Base-by-base conservation (phyloP, 2,329 filamentous ascomycete genomes). In the Fusarium luffae region DNA sequence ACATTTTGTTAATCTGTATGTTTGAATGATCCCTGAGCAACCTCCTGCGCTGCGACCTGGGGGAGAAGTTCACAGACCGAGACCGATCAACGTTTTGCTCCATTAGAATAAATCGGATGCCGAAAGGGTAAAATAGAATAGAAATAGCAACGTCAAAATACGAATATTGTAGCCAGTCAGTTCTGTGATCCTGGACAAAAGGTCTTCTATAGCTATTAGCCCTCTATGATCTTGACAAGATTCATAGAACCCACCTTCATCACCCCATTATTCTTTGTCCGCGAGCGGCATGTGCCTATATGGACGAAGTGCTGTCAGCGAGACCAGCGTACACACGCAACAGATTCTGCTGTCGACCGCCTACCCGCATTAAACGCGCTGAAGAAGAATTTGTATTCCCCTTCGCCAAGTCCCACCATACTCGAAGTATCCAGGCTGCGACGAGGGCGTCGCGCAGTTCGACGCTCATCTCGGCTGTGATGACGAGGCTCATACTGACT, bases 371-470 rank as follows among this genome's bases (percentile, higher is more conserved):
- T 44, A 68, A 57, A 59, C 51, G 62, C 14, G 63, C 68, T 7
- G 54, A 52, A 37, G 62, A 43, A 21, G 34, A 37, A n/a, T 37
- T 54, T 61, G 28, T 37, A 37, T 90, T 69, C 10, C 62, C 71
- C 21, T 68, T 70, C 5, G 77, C 73, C 32, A 77, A 40, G n/a
- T 76, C 74, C 49, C 74, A 74, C 79, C 79, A 81, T 25, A 79
- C 54, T 49, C 78, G 74, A 49, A 79, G 47, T 52, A 80, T 73
- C 80, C 79, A 81, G 11, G 78, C 77, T 6, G 75, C 71, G 11
- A 78, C 78, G 21, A 81, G 74, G 7, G 77, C 79, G 54, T 81
- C 79, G 6, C 79, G 70, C 61, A 68, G 52, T 11, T 67, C 68
- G 7, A 56, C 55, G 19, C 66, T 66, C 75, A 80, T 75, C 67